Base-by-base conservation (phyloP, 257 asterid species). In the Nicotiana benthamiana region DNA sequence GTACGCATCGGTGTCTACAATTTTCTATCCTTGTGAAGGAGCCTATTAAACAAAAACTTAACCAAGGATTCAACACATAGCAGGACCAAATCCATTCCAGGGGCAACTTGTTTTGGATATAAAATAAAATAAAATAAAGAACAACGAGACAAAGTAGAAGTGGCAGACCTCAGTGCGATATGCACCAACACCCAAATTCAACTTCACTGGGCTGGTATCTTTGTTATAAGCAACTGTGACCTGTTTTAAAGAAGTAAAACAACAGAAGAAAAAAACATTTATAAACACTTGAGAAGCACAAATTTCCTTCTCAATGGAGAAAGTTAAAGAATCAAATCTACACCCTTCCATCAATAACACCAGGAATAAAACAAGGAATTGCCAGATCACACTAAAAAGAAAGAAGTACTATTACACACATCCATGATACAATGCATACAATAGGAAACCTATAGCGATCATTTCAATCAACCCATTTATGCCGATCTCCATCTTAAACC, bases 161-260 rank as follows among this genome's bases (percentile, higher is more conserved):
- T 26, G 80, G 80, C 81, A 36, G 18, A 93, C 97, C 97, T 93
- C 96, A 2, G 97, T 93, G 72, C 97, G 91, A 85, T 92, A 92
- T 81, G 95, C 97, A 34, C 97, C 97, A 77, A 92, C 95, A 18
- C 97, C 97, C 84, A 93, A 78, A 86, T 93, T 93, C 89, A 93
- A 80, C 88, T 92, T 93, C 16, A 80, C 80, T 30, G 96, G 94
- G 90, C 87, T 88, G 77, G 85, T 90, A 87, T 93, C 97, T 75
- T 92, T 93, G 82, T 89, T 90, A 79, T 85, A 93, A 57, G 97
- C 94, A 76, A 93, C 97, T 67, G 97, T 93, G 11, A 93, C 97
- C 97, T 93, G 88, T 85, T 81, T 75, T 62, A 63, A 36, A 46
- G 48, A 84, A 85, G 80, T 65, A 60, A 80, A 54, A 62, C 48